Evolutionary conservation across 2,329 filamentous ascomycete genomes (phyloP).

Genomic region (Epichloe baconii): DNA sequence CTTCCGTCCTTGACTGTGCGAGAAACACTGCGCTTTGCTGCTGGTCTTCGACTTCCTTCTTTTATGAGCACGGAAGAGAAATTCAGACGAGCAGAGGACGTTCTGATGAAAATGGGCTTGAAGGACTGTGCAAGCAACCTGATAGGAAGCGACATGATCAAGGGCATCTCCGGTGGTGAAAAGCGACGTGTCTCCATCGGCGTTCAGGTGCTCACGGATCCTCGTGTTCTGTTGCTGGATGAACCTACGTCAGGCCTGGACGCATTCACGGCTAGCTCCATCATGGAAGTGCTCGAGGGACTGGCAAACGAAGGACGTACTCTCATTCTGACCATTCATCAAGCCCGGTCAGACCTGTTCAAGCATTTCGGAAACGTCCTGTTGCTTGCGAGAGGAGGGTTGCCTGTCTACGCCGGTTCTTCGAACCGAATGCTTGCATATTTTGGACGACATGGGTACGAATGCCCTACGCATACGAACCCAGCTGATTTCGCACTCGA

Average conservation of each 20-base stretch:
- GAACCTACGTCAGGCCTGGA: conserved; percentile 68
- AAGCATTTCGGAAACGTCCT: conserved; percentile 58
- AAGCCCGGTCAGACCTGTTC: conserved; percentile 62
- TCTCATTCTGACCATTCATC: conserved; percentile 64
- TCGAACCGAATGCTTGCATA: conserved; percentile 52
- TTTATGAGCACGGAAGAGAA: conserved; percentile 61
- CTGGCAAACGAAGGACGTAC: conserved; percentile 63
- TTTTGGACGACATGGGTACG: conserved; percentile 45
- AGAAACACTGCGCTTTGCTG: conserved; percentile 59
- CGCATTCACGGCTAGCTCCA: conserved; percentile 64
- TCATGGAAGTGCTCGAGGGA: conserved; percentile 59
- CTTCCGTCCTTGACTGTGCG: conserved; percentile 63
- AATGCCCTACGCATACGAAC: conserved; percentile 58
- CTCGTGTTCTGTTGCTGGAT: conserved; percentile 58
- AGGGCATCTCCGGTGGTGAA: conserved; percentile 69
- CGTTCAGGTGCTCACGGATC: conserved; percentile 64
- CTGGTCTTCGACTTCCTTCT: conserved; percentile 54
- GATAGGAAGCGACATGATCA: conserved; percentile 58
- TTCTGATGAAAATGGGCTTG: conserved; percentile 60
- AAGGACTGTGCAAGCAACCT: conserved; percentile 68
- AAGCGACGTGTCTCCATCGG: conserved; percentile 68
- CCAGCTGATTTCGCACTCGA: conserved; percentile 69
- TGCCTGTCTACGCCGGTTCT: conserved; percentile 52
- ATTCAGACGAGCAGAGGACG: conserved; percentile 52
- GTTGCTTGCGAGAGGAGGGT: conserved; percentile 56